Conservation (phyloP, 306 rosid genomes). For the Glycine tomentella region DNA sequence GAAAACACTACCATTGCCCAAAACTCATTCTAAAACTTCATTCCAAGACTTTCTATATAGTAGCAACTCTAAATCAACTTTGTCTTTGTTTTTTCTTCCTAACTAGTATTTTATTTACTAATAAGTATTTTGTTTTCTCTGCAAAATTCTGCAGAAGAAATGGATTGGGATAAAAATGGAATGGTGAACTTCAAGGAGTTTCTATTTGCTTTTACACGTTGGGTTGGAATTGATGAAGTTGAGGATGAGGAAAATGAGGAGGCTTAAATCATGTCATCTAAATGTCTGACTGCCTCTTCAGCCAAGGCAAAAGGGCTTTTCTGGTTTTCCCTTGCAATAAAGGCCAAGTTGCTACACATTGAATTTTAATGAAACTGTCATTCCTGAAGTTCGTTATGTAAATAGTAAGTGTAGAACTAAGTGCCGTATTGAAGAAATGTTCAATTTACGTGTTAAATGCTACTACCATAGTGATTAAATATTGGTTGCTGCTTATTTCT, state of each 20-base stretch:
- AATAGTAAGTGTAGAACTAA: constrained; percentile 48
- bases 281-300: constrained; percentile 6
- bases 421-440: constrained; percentile 39
- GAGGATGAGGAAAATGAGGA: constrained; percentile 74
- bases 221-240: constrained; percentile 94
- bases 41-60: neutral
- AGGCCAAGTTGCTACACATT: constrained; percentile 44
- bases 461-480: constrained; percentile 24
- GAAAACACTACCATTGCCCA: constrained; percentile 8
- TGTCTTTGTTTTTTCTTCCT: neutral
- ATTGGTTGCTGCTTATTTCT: constrained; percentile 33
- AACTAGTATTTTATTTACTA: constrained; percentile 10
- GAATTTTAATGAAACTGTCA: constrained; percentile 37
- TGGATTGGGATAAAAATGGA: constrained; percentile 99
- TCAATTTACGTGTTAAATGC: constrained; percentile 36
- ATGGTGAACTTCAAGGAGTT: constrained; percentile 98
- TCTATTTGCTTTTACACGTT: constrained; percentile 87
- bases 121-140: constrained; percentile 4
- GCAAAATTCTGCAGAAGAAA: constrained; percentile 75
- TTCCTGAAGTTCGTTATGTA: constrained; percentile 48
- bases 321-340: constrained; percentile 53
- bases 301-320: constrained; percentile 38
- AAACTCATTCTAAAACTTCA: neutral
- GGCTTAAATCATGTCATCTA: constrained; percentile 36
- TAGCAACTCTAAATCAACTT: neutral